Base-by-base conservation (phyloP, 441 rosid species). In the Bocquillonia castaneifolia region DNA sequence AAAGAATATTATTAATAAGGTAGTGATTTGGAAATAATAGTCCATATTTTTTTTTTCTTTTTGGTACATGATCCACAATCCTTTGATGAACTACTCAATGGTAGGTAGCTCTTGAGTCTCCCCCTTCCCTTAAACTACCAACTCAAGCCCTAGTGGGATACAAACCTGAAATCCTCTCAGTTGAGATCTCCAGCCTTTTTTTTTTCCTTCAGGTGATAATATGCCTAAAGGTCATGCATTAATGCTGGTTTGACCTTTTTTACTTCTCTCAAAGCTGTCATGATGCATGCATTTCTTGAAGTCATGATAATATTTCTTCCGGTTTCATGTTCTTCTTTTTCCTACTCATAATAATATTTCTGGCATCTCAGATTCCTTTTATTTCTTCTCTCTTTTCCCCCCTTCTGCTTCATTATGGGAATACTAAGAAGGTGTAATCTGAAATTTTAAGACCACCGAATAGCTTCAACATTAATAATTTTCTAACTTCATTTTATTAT, bases 1-100 rank as follows among this genome's bases (percentile, higher is more conserved):
- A 85, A 89, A 88, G 79, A 83, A 89, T 74, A 86, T 93, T 78
- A 89, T 93, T 57, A 89, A 81, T 78, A 86, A 88, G 96, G 98
- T 93, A 82, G 68, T n/a, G 56, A 44, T 32, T 36, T 40, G 18
- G 67, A 50, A 66, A 22, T 29, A 34, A 45, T 32, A n/a, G 31
- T 44, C 59, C 22, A 52, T 29, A 63, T 26, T 17, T 56, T 56
- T 18, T 44, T 15, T n/a, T 20, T 29, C n/a, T 26, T 63, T 47
- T n/a, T 17, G 39, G 17, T 53, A 25, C 22, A 14, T 56, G 32
- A 54, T 44, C 48, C 40, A 36, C 10, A 7, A 8, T 55, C n/a
- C n/a, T 26, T 1, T 29, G 34, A 18, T 58, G 4, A 58, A 26
- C 52, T 44, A 26, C 28, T 15, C 48, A 5, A 36, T 28, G 31